Evolutionary conservation across 495 filamentous ascomycete genomes (phyloP), one percentile per base, ranked within the genome.

Genomic region (Aspergillus avenaceus): DNA sequence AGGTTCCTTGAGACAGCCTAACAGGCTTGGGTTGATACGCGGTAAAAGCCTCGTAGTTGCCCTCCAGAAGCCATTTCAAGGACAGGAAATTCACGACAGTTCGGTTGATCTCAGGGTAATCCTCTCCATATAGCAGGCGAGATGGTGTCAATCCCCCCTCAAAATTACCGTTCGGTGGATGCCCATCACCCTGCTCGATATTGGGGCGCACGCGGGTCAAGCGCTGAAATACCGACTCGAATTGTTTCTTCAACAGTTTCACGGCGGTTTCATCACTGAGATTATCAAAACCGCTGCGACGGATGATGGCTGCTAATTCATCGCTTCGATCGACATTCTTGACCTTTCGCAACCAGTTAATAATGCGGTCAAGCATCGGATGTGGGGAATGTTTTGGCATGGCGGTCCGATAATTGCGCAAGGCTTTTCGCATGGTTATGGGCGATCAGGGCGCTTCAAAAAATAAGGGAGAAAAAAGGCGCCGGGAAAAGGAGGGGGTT

Each of bases 51-150:
- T 56, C 52, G 51, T 69, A 70, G 16, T 64, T 44, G n/a, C 47
- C 55, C 22, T 53, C 60, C 13, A 59, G 54, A 21, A 69, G 47
- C 68, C 68, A 72, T 57, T 65, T 68, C 45, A 69, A 26, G 1
- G 65, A 47, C 18, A 69, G 41, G 7, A 70, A 40, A 11, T 63
- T 61, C 8, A 62, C 50, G 5, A 72, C 53, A 1, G 68, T 72
- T 18, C 68, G 68, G 38, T 72, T 70, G n/a, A 70, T 56, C 46
- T 72, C 68, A 24, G 58, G 48, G 31, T 59, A 65, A 22, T 70
- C 55, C 6, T 50, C 1, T 1, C 53, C 55, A 14, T 50, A 70
- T 4, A 70, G 48, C 1, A 61, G 49, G 9, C 43, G 26, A 1
- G 64, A 68, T 11, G 66, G 66, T 11, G 66, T 54, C 7, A 32